These are phyloP conservation scores for Albatrellus sp. DNA, from an alignment of 1,284 basidiomycete species.

Conservation along the genomic window DNA sequence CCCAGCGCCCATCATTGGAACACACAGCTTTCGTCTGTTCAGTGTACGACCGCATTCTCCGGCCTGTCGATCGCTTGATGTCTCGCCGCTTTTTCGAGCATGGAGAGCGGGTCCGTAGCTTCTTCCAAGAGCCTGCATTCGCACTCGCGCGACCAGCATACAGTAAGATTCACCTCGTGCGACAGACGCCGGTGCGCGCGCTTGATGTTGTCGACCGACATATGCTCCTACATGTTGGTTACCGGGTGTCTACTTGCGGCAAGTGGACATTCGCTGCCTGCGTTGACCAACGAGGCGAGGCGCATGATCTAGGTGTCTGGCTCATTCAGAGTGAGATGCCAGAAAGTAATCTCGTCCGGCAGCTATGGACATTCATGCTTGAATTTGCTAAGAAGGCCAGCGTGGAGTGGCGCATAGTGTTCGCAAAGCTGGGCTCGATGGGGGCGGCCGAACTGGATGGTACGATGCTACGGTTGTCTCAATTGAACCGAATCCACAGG, in stretches of 20 bases:
- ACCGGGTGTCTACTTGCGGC: conserved; percentile 45
- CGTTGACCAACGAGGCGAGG: conserved; percentile 68
- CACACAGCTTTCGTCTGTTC: conserved; percentile 33
- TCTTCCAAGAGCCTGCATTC: conserved; percentile 54
- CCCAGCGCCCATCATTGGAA: conserved; percentile 26
- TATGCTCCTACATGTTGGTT: conserved; percentile 66
- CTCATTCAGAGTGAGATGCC: conserved; percentile 31
- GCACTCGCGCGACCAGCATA: conserved; percentile 40
- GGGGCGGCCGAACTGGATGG: conserved; percentile 49
- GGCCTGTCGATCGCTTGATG: conserved; percentile 46
- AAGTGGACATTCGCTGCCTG: conserved; percentile 70
- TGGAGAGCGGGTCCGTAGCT: conserved; percentile 27
- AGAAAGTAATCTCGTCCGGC: conserved; percentile 31
- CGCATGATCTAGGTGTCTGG: conserved; percentile 55
- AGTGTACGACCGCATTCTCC: conserved; percentile 58
- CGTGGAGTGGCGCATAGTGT: conserved; percentile 68
- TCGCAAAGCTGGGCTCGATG: conserved; percentile 56
- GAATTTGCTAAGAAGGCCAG: conserved; percentile 48
- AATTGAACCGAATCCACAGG: conserved; percentile 4
- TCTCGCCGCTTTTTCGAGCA: conserved; percentile 35
- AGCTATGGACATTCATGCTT: conserved; percentile 57
- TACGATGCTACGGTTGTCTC: conserved; percentile 21
- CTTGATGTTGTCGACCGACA: conserved; percentile 61
- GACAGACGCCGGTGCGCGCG: conserved; percentile 31
- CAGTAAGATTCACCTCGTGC: conserved; percentile 30